These are phyloP conservation scores for Ophiostoma sp. DNA, from an alignment of 2,329 filamentous ascomycete genomes.

Conservation along the genomic window DNA sequence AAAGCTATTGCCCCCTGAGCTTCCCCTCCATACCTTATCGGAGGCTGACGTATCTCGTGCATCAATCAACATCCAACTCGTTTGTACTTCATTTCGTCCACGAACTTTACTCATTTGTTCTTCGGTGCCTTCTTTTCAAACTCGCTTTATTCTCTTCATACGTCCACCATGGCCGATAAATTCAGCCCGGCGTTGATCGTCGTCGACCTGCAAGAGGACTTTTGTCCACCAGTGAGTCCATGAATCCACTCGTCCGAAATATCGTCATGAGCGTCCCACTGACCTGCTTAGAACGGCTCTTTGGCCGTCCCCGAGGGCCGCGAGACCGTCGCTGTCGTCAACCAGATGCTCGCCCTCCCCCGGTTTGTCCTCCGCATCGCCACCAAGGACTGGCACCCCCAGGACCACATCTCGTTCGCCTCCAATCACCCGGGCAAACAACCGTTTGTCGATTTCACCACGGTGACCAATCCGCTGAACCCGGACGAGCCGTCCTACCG, in stretches of 20 bases:
- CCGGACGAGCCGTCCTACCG: slow-evolving; percentile 60
- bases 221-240: slow-evolving; percentile 77
- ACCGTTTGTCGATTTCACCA: slow-evolving; percentile 66
- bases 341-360: slow-evolving; percentile 68
- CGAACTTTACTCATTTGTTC: not conserved
- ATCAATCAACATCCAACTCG: not conserved
- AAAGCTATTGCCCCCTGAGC: not conserved
- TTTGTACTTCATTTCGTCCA: not conserved
- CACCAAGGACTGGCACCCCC: slow-evolving; percentile 91
- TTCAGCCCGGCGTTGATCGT: slow-evolving; percentile 63
- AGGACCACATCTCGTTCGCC: slow-evolving; percentile 84
- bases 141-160: not conserved
- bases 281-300: slow-evolving; percentile 65
- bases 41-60: not conserved
- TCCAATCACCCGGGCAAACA: slow-evolving; percentile 67
- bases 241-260: not conserved
- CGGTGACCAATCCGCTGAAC: slow-evolving; percentile 67
- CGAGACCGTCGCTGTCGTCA: slow-evolving; percentile 68
- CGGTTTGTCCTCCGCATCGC: slow-evolving; percentile 74
- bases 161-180: slow-evolving; percentile 15
- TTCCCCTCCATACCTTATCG: not conserved
- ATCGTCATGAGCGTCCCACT: not conserved
- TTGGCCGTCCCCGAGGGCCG: slow-evolving; percentile 78
- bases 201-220: slow-evolving; percentile 92
- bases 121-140: not conserved